Evolutionary conservation across 495 filamentous ascomycete genomes (phyloP), one percentile per base, ranked within the genome.

Genomic region (Opeltia flavorubescens): DNA sequence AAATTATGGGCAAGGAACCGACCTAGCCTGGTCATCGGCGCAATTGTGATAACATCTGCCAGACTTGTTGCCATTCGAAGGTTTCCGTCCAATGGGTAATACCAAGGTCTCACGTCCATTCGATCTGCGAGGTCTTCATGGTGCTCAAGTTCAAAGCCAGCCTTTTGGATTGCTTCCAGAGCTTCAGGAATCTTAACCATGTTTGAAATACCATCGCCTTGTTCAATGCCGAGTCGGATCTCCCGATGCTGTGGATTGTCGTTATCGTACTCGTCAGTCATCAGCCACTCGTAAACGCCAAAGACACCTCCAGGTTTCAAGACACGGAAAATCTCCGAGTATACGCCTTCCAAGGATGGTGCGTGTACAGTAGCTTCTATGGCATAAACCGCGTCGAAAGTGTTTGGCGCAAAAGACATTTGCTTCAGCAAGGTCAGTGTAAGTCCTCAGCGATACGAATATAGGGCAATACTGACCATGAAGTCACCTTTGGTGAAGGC

Each of bases 251-350:
- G 77, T 13, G 83, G 59, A 71, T 96, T 86, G 44, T 80, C 65
- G 59, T 91, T 89, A 69, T 98, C 83, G 69, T 95, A 98, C 2
- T 80, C 68, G 56, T 95, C 89, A 31, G 89, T 95, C 91, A 98
- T 98, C 52, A 98, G 72, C 93, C 93, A 98, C 65, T 98, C 91
- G 71, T 96, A 96, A 30, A 96, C 91, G 59, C 91, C 91, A 57
- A 98, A 98, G 46, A 84, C 74, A 58, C 91, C 91, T 43, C 93
- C 91, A 39, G 91, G 91, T 75, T 96, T 98, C 42, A 98, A 71
- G 34, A 96, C 91, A 26, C 87, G 84, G 76, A 81, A 84, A 60
- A 96, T 96, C 63, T 98, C 80, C 62, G 72, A 76, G 67, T 98
- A 98, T 43, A 98, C 87, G 49, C 87, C 93, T 50, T 83, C 86